phyloP scores from a whole-genome alignment of 345 rosid genomes.

The Syzygium jambos region DNA sequence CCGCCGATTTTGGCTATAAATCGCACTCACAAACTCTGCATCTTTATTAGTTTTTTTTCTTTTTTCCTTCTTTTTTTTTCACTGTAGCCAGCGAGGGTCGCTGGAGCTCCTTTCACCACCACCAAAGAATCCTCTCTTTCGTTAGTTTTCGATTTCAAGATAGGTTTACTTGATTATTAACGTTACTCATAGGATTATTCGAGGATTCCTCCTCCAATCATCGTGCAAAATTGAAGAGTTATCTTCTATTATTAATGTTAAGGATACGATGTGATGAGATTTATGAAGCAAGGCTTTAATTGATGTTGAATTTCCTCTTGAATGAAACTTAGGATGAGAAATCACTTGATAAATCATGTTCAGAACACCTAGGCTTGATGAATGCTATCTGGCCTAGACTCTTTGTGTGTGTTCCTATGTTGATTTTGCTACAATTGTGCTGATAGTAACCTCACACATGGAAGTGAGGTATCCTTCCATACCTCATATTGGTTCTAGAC shows the following conservation, averaged over 20 bases:
- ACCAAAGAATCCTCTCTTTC: background rate
- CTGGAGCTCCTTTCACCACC: background rate
- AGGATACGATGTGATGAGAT: background rate
- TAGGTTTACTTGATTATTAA: background rate
- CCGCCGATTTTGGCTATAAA: too few species aligned
- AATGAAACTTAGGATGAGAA: background rate
- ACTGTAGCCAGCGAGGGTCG: background rate
- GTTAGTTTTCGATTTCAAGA: background rate
- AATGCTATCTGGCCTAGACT: background rate
- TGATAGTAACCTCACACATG: background rate
- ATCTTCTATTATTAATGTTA: background rate
- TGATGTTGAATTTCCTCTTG: background rate
- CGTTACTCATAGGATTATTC: background rate
- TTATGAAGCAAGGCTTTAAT: background rate
- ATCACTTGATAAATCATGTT: background rate
- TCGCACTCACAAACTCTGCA: too few species aligned
- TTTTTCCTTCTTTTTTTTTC: too few species aligned
- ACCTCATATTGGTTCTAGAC: background rate
- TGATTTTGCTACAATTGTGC: background rate
- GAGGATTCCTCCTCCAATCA: background rate
- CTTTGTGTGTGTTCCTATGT: background rate
- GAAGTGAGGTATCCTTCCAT: background rate
- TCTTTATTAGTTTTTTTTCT: background rate
- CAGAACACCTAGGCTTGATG: background rate
- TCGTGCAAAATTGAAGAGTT: background rate